A percentile compares a stretch with the other conserved stretches of the same genome.
Evolutionary conservation across 2,329 filamentous ascomycete genomes (phyloP).

Genomic region (Monilinia vaccinii-corymbosi): DNA sequence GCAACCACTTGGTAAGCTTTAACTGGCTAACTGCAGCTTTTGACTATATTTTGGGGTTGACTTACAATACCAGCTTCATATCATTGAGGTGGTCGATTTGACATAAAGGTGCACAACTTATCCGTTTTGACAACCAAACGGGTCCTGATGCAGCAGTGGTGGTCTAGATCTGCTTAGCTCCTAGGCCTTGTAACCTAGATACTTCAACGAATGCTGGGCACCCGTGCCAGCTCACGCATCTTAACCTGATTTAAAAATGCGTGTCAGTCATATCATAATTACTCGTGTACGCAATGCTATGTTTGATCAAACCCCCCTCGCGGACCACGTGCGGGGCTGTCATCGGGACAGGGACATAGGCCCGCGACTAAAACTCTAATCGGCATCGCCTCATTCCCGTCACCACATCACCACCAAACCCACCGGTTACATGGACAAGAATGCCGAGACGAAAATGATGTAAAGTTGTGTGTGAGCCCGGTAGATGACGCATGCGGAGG

Average conservation of each 20-base stretch:
- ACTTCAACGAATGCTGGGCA: too few species aligned
- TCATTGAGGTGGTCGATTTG: too few species aligned
- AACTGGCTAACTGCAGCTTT: neutral
- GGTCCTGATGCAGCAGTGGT: too few species aligned
- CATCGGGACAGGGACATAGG: neutral
- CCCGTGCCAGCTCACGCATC: neutral
- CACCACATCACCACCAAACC: slow-evolving; percentile 6
- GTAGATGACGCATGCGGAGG: neutral
- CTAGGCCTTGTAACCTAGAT: too few species aligned
- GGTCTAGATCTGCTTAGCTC: too few species aligned
- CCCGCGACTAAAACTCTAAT: neutral
- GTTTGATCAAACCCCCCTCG: neutral
- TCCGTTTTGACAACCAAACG: too few species aligned
- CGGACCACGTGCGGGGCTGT: neutral
- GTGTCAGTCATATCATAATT: too few species aligned
- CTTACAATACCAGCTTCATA: too few species aligned
- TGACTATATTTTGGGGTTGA: too few species aligned
- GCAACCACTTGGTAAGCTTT: neutral
- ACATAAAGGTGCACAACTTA: too few species aligned
- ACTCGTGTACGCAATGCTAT: neutral
- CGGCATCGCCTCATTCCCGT: neutral
- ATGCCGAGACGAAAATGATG: neutral
- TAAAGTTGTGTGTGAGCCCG: neutral
- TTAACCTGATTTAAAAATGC: neutral
- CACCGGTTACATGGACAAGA: neutral